Evolutionary conservation across 495 filamentous ascomycete species (phyloP).

Genomic region (Penicillium maclennaniae): DNA sequence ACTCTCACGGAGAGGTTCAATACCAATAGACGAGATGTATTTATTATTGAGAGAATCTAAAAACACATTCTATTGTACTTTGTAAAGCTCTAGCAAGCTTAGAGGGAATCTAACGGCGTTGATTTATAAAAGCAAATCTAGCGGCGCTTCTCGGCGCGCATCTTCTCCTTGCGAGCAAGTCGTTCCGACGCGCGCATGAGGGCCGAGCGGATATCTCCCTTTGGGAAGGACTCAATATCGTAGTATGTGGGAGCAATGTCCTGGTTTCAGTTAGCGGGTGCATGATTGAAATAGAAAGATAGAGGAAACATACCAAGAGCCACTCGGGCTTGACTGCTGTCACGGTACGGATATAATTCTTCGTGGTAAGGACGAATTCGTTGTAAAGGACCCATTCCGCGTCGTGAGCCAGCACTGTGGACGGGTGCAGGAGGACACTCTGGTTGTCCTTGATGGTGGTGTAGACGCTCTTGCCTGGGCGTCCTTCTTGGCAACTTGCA

Average conservation of each 20-base stretch:
- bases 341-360: conserved; percentile 76
- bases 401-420: conserved; percentile 77
- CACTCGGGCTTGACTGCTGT: conserved; percentile 65
- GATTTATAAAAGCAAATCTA: conserved; percentile 18
- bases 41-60: not conserved
- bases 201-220: conserved; percentile 79
- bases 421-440: conserved; percentile 87
- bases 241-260: conserved; percentile 94
- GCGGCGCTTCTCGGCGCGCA: conserved; percentile 43
- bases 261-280: conserved; percentile 35
- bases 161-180: conserved; percentile 66
- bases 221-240: conserved; percentile 75
- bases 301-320: conserved; percentile 68
- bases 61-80: not conserved
- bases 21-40: conserved; percentile 12
- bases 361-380: conserved; percentile 95
- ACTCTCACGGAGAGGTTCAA: conserved; percentile 1
- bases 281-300: not conserved
- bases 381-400: conserved; percentile 98
- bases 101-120: conserved; percentile 14
- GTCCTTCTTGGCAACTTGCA: conserved; percentile 97
- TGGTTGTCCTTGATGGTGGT: conserved; percentile 92
- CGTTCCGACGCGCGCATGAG: conserved; percentile 72
- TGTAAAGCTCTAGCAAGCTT: not conserved
- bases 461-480: conserved; percentile 69